phyloP scores from a whole-genome alignment of 2,329 filamentous ascomycete genomes.

The Penicillium glabrum region DNA sequence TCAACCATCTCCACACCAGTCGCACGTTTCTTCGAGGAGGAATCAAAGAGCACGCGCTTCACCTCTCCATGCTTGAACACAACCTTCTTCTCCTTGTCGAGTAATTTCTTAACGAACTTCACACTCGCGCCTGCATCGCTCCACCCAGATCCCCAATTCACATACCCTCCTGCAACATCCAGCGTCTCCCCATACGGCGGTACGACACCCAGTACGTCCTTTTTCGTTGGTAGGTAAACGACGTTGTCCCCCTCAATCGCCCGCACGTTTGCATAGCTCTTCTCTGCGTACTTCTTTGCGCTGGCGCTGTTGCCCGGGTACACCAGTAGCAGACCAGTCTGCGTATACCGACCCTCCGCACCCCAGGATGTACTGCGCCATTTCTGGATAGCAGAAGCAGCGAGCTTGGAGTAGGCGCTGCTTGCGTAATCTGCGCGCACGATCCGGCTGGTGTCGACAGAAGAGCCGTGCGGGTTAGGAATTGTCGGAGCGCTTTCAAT shows the following conservation, averaged over 20 bases:
- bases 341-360: conserved; percentile 43
- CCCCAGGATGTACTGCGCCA: conserved; percentile 52
- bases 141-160: conserved; percentile 50
- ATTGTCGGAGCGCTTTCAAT: conserved; percentile 57
- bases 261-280: conserved; percentile 44
- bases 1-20: conserved; percentile 54
- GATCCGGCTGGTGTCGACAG: conserved; percentile 62
- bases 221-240: conserved; percentile 32
- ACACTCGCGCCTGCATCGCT: conserved; percentile 45
- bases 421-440: conserved; percentile 78
- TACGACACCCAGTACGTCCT: conserved; percentile 35
- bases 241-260: conserved; percentile 33
- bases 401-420: conserved; percentile 72
- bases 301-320: conserved; percentile 32
- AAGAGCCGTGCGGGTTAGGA: conserved; percentile 59
- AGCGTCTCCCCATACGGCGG: conserved; percentile 36
- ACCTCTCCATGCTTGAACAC: conserved; percentile 38
- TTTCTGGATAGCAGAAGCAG: conserved; percentile 70
- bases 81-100: conserved; percentile 39
- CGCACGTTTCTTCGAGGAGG: conserved; percentile 40
- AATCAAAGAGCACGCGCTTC: conserved; percentile 31
- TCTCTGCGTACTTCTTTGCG: conserved; percentile 36
- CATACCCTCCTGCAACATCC: conserved; percentile 43
- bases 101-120: conserved; percentile 36
- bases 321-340: conserved; percentile 45